Base-by-base conservation (phyloP, 345 rosid genomes). In the Arabis alpina region DNA sequence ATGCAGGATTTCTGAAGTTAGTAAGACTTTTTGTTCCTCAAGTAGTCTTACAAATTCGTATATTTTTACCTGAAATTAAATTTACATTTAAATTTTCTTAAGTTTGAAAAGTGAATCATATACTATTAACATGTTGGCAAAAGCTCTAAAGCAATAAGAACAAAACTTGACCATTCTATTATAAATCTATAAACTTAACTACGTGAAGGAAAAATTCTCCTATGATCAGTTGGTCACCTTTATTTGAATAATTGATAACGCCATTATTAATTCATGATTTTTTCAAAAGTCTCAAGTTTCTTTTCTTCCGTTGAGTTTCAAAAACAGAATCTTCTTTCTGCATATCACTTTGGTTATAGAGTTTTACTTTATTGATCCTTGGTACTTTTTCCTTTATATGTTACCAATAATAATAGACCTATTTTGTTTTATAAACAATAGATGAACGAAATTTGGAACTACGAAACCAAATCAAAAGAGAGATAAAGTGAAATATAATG, bases 231-330 rank as follows among this genome's bases (percentile, higher is more conserved):
- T n/a, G n/a, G n/a, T 67, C 49, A 74, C 55, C 68, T 74, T 74
- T 74, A 74, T 74, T 74, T 74, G 73, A 74, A 66, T 61, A 53
- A 67, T 13, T 60, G 68, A 74, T 52, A 69, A 74, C 15, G 61
- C 12, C 55, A 32, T 65, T 16, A 55, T 73, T 27, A 56, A 40
- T 56, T 49, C 44, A 19, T 73, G 61, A n/a, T 58, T 44, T 47
- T 66, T 49, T 42, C 16, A 37, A 72, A 72, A 54, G 63, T 36
- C 25, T 25, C 63, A 40, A 72, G 34, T 32, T 23, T 49, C 51
- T 2, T 66, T 65, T 42, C 54, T 3, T 58, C 61, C 34, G 10
- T 50, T 58, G 23, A 42, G 54, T 58, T 58, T 52, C 3, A 66
- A 61, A 61, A 47, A 55, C n/a, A 48, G 65, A 48, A 50, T 65